Evolutionary conservation across 2,329 filamentous ascomycete genomes (phyloP).

Genomic region (Sporothrix dimorphospora): DNA sequence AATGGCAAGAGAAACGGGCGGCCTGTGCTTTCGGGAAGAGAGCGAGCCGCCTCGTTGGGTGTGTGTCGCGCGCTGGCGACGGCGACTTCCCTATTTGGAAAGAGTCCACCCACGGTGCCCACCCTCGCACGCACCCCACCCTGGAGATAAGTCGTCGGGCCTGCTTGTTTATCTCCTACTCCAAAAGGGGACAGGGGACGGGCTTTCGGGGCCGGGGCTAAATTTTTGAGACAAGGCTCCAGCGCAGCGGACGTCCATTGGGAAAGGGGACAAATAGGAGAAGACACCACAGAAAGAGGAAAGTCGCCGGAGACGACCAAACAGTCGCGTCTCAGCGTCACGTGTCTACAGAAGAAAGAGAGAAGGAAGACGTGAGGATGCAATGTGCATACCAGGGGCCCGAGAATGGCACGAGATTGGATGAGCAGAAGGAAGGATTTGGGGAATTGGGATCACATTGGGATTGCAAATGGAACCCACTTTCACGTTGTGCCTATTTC

Average conservation of each 20-base stretch:
- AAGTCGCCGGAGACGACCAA: background rate
- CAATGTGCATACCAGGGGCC: too few species aligned
- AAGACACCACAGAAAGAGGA: background rate
- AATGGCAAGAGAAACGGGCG: background rate
- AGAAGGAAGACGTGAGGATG: background rate
- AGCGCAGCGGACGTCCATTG: background rate
- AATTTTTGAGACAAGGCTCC: background rate
- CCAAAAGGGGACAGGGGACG: background rate
- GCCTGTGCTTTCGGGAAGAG: background rate
- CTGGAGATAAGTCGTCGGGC: background rate
- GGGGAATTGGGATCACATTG: background rate
- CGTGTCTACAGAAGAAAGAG: background rate
- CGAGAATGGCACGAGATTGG: too few species aligned
- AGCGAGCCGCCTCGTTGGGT: background rate
- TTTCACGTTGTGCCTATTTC: background rate
- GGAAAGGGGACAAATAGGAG: background rate
- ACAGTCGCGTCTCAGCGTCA: too few species aligned
- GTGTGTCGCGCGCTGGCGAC: background rate
- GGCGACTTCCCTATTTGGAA: conserved; percentile 9
- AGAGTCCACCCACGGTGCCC: background rate
- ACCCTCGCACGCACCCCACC: background rate
- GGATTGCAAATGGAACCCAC: background rate
- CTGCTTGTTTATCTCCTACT: background rate
- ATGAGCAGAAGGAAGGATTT: too few species aligned
- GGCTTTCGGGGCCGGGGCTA: conserved; percentile 1